A percentile compares a stretch with the other conserved stretches of the same genome.
Conservation (phyloP, 306 rosid genomes). For the Castanospermum australe region DNA sequence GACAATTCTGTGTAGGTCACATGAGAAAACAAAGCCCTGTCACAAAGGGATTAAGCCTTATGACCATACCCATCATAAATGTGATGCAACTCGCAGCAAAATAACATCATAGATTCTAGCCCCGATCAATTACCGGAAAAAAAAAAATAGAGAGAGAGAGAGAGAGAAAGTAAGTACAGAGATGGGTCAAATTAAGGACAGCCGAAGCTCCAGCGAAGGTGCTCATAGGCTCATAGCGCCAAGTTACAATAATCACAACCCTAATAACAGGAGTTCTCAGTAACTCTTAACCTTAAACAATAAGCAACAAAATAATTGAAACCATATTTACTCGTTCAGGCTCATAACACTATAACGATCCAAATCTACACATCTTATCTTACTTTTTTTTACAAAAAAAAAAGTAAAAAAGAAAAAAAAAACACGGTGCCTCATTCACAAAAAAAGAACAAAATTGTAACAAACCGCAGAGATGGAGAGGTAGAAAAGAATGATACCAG, state of each 20-base stretch:
- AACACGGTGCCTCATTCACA: not conserved
- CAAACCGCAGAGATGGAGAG: not conserved
- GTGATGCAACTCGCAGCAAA: not conserved
- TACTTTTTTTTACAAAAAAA: too few species aligned
- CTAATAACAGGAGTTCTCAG: not conserved
- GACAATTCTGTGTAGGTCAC: not conserved
- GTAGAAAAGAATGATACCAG: conserved; percentile 33
- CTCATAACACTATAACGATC: not conserved
- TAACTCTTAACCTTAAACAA: not conserved
- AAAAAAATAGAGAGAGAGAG: too few species aligned
- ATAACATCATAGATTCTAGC: not conserved
- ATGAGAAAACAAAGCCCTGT: not conserved
- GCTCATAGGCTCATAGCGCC: not conserved
- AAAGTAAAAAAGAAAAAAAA: not conserved
- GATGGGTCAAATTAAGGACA: not conserved
- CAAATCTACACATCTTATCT: not conserved
- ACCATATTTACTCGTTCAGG: not conserved
- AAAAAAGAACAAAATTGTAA: not conserved
- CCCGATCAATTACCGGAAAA: too few species aligned
- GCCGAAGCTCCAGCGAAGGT: not conserved
- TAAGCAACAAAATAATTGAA: not conserved
- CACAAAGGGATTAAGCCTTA: not conserved
- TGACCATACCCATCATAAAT: not conserved
- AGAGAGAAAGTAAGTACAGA: not conserved
- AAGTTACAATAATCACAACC: not conserved